These are phyloP conservation scores for Fusarium bactridioides DNA, from an alignment of 2,329 filamentous ascomycete species.

Conservation along the genomic window DNA sequence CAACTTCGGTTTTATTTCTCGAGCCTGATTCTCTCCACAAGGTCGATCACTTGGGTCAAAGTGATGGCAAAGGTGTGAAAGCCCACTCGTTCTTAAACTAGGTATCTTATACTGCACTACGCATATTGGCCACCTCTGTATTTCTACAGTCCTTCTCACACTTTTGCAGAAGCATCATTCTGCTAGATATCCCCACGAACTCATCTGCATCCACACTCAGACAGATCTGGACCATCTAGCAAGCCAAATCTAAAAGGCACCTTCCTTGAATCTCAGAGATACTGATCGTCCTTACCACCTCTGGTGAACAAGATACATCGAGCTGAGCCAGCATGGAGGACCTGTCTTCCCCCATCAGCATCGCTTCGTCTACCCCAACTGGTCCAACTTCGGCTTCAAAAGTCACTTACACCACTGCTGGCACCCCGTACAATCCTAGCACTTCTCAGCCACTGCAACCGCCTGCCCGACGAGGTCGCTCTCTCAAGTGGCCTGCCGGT, in stretches of 20 bases:
- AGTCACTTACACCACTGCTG: slow-evolving; percentile 62
- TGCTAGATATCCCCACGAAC: background rate
- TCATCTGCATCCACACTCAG: slow-evolving; percentile 3
- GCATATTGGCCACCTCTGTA: slow-evolving; percentile 2
- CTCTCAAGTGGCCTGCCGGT: slow-evolving; percentile 51
- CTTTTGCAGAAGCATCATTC: slow-evolving; percentile 12
- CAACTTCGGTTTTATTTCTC: slow-evolving; percentile 1
- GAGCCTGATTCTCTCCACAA: slow-evolving; percentile 1
- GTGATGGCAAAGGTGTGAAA: slow-evolving; percentile 24
- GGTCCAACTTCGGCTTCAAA: slow-evolving; percentile 38
- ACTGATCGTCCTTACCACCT: slow-evolving; percentile 23
- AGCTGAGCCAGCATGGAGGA: slow-evolving; percentile 44
- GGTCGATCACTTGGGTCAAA: background rate
- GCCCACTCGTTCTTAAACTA: slow-evolving; percentile 18
- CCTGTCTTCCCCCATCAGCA: slow-evolving; percentile 38
- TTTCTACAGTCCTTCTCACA: background rate
- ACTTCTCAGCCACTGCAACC: slow-evolving; percentile 57
- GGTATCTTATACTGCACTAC: slow-evolving; percentile 6
- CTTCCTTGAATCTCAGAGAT: slow-evolving; percentile 40
- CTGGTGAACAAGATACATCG: slow-evolving; percentile 29
- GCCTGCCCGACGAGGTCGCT: slow-evolving; percentile 59
- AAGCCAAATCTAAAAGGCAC: slow-evolving; percentile 42
- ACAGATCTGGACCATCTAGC: slow-evolving; percentile 18
- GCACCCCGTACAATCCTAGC: slow-evolving; percentile 62
- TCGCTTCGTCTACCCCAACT: slow-evolving; percentile 33